These are phyloP conservation scores for Botryosphaeria agaves DNA, from an alignment of 2,329 filamentous ascomycete species.

Conservation along the genomic window DNA sequence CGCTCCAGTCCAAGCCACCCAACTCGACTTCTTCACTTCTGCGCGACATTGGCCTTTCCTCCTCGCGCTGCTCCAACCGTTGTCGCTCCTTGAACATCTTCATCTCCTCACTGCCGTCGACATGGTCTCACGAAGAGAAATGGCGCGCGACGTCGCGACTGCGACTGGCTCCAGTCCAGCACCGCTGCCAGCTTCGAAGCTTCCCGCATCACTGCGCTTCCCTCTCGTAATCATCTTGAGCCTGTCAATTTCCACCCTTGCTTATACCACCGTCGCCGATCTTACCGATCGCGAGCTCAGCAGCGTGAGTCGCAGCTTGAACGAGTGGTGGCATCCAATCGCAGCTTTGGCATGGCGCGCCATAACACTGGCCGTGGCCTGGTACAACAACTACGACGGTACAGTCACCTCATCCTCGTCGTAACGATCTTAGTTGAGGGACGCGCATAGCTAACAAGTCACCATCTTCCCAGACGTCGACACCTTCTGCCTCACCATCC, in stretches of 20 bases:
- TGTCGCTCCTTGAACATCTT: background rate
- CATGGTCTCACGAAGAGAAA: constrained; percentile 2
- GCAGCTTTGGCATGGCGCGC: constrained; percentile 38
- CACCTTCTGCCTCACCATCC: constrained; percentile 28
- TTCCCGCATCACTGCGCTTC: constrained; percentile 20
- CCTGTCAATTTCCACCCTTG: constrained; percentile 43
- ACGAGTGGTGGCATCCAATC: constrained; percentile 43
- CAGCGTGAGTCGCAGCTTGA: constrained; percentile 44
- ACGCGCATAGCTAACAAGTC: constrained; percentile 43
- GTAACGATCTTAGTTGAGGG: background rate
- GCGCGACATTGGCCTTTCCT: background rate
- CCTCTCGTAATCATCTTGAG: constrained; percentile 30
- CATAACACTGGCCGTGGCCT: constrained; percentile 52
- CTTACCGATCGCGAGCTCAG: constrained; percentile 49
- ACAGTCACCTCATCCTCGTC: constrained; percentile 6
- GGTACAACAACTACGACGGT: constrained; percentile 59
- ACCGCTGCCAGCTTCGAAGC: constrained; percentile 3
- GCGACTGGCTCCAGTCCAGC: background rate
- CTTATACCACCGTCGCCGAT: constrained; percentile 44
- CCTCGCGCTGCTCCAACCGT: background rate
- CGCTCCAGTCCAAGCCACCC: too few relatives aligned
- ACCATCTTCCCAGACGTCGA: constrained; percentile 24
- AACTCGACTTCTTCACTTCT: too few relatives aligned
- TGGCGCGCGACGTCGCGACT: constrained; percentile 1
- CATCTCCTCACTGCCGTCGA: background rate